phyloP scores from a whole-genome alignment of 345 rosid genomes.

The Citrus trifoliata region DNA sequence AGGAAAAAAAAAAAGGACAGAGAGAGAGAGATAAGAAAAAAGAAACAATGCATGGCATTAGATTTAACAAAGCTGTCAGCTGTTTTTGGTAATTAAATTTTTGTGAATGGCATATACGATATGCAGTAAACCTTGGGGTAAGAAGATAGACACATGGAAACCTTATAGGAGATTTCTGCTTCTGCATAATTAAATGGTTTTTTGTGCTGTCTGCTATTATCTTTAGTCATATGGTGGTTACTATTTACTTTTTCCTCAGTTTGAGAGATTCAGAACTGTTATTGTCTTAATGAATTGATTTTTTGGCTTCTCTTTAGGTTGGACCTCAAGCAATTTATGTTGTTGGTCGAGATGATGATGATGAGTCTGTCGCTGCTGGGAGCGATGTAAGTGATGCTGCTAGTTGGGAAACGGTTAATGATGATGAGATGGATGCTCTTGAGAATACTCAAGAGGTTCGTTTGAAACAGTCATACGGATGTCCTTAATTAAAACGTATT shows the following conservation, averaged over 20 bases:
- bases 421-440: conserved; percentile 58
- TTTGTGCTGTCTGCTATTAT: not conserved
- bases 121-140: not conserved
- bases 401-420: conserved; percentile 96
- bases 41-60: not conserved
- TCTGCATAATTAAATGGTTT: not conserved
- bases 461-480: conserved; percentile 17
- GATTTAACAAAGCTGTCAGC: not conserved
- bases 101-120: not conserved
- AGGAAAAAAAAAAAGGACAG: too few relatives aligned
- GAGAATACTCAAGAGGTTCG: conserved; percentile 75
- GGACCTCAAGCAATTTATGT: conserved; percentile 98
- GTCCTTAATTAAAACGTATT: conserved; percentile 7
- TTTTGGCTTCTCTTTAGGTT: conserved; percentile 51
- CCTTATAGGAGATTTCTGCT: conserved; percentile 1
- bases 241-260: conserved; percentile 2
- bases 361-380: conserved; percentile 74
- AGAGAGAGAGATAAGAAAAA: not conserved
- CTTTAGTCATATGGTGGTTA: conserved; percentile 4
- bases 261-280: conserved; percentile 11
- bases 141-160: not conserved
- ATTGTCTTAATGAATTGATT: conserved; percentile 17
- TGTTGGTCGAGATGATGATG: conserved; percentile 93
- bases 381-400: conserved; percentile 89
- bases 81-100: not conserved